Base-by-base conservation (phyloP, 2,329 filamentous ascomycete species). In the Phaeosphaeria sp. region DNA sequence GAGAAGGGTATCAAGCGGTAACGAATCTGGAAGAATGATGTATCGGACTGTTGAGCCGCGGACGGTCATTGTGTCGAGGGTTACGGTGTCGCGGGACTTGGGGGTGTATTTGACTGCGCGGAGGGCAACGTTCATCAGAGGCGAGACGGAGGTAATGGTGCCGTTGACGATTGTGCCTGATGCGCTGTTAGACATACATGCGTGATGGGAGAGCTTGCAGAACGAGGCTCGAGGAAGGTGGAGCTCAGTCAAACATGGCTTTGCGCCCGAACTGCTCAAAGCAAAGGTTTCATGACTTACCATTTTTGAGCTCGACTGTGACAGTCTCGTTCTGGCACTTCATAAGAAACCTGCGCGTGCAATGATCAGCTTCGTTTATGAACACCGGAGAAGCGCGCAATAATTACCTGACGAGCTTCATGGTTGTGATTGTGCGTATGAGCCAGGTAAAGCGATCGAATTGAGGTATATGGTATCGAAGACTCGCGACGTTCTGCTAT, bases 291-390 rank as follows among this genome's bases (percentile, higher is more conserved):
- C 22, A 6, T 44, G 11, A 69, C 78, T 46, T 83, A 95, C 93
- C 95, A 87, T 98, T 98, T 81, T 99, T 99, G 69, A 99, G 85
- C 81, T 99, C 95, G 79, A 99, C 91, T 46, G 94, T 98, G 73
- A 98, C 95, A 73, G 95, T 97, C 84, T 99, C 95, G 80, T 97
- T 98, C 80, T 91, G 89, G 81, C 94, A 98, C 85, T 99, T 99
- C 94, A 98, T 98, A 71, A 99, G 85, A 80, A 99, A 99, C 79
- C 95, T 98, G 61, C 52, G 47, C 52, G 47, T 49, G 49, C 56
- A 59, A 43, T 48, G 48, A 56, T 73, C 67, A 75, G 69, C 59
- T 62, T 50, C 33, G 30, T 36, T 43, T 49, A 20, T 48, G 36
- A 36, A 3, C 15, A 43, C 33, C 23, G n/a, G 4, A 10, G 22